Conservation (phyloP, 2,329 filamentous ascomycete genomes). For the Diaporthe citri region DNA sequence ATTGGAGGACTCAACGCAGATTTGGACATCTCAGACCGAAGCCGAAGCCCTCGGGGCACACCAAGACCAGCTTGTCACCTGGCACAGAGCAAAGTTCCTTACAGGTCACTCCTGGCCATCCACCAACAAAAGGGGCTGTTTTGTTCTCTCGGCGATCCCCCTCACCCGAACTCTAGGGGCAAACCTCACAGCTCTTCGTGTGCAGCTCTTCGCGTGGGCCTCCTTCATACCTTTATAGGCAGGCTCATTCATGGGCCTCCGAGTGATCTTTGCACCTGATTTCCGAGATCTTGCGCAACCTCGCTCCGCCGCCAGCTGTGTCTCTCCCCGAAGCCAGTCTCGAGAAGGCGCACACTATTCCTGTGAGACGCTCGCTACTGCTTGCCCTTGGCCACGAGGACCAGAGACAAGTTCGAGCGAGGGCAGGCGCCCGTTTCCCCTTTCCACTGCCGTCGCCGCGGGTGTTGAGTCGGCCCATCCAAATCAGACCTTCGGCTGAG, state of each 20-base stretch:
- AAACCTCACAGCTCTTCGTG: neutral
- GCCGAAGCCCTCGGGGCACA: slow-evolving; percentile 36
- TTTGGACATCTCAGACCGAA: slow-evolving; percentile 26
- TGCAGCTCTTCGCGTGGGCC: neutral
- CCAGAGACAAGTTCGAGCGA: slow-evolving; percentile 36
- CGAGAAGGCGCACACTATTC: slow-evolving; percentile 31
- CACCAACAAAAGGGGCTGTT: neutral
- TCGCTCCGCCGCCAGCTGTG: slow-evolving; percentile 9
- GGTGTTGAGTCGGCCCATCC: neutral
- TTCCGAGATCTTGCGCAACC: slow-evolving; percentile 29
- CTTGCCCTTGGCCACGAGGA: slow-evolving; percentile 34
- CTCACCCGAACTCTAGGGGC: neutral
- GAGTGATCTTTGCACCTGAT: slow-evolving; percentile 21
- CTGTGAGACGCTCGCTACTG: slow-evolving; percentile 37
- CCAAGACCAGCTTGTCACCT: slow-evolving; percentile 29
- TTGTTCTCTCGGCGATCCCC: neutral
- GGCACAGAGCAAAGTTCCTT: slow-evolving; percentile 28
- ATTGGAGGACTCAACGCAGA: slow-evolving; percentile 21
- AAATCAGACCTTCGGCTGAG: neutral
- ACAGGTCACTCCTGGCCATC: neutral
- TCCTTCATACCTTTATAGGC: slow-evolving; percentile 14
- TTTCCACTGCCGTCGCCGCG: slow-evolving; percentile 6
- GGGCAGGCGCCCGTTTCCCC: slow-evolving; percentile 24
- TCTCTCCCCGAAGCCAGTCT: slow-evolving; percentile 35
- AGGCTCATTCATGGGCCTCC: slow-evolving; percentile 9